Percentiles rank a stretch among this genome's conserved stretches.
Evolutionary conservation across 2,329 filamentous ascomycete genomes (phyloP).

Genomic region (Xylaria polymorpha): DNA sequence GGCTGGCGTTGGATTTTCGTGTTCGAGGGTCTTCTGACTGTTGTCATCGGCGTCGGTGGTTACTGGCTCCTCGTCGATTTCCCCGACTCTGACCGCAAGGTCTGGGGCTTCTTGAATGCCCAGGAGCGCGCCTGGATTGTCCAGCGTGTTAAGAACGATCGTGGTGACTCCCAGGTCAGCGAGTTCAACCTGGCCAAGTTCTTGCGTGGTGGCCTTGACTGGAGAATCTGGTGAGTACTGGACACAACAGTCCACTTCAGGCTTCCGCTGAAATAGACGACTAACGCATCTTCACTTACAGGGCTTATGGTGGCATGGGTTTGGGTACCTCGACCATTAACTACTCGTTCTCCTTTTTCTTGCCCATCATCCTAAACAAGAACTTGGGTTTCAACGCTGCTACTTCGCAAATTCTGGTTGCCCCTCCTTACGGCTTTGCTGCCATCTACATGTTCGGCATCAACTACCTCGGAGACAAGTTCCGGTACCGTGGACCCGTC

Average conservation of each 20-base stretch:
- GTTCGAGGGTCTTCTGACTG: constrained; percentile 65
- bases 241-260: not conserved
- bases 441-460: constrained; percentile 70
- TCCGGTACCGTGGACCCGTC: constrained; percentile 72
- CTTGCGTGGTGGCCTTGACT: constrained; percentile 52
- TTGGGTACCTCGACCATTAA: constrained; percentile 76
- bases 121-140: constrained; percentile 55
- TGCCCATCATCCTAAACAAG: constrained; percentile 77
- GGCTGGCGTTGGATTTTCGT: constrained; percentile 78
- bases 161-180: constrained; percentile 61
- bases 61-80: constrained; percentile 63
- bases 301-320: constrained; percentile 70
- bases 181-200: constrained; percentile 55
- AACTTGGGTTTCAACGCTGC: constrained; percentile 74
- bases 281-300: constrained; percentile 58
- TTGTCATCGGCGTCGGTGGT: constrained; percentile 53
- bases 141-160: constrained; percentile 57
- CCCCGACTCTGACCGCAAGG: constrained; percentile 57
- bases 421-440: constrained; percentile 75
- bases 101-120: constrained; percentile 56
- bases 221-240: constrained; percentile 56
- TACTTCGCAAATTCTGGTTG: constrained; percentile 75
- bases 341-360: constrained; percentile 82
- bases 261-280: constrained; percentile 50
- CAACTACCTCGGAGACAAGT: constrained; percentile 75